Evolutionary conservation across 495 filamentous ascomycete species (phyloP), one percentile per base, ranked within the genome.

Genomic region (Daldinia caldariorum): DNA sequence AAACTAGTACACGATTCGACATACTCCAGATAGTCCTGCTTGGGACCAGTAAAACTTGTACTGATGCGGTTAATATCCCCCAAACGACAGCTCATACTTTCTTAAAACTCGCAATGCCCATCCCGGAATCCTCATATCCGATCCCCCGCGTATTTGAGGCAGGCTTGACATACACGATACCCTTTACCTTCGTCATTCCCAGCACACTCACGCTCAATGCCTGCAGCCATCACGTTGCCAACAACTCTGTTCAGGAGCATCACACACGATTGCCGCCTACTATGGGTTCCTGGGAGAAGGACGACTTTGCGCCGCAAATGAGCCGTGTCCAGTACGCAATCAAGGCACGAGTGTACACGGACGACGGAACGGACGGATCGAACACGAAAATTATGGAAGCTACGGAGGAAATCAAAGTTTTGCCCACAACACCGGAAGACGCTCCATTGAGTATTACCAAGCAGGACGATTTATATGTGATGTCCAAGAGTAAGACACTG

Each of bases 181-280:
- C 93, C 1, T 99, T 97, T 80, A 89, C 88, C 65, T 99, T 99
- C 73, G 90, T 92, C 39, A 87, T 98, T 12, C 95, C 96, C 0
- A 84, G 87, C 32, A 87, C 88, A 10, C 83, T 97, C 43, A 84
- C 89, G 31, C 83, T 85, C 8, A 79, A 80, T 45, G 80, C 83
- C 14, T 88, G 86, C 75, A 81, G 76, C 64, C 85, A 87, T 66
- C 22, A 59, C 6, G 72, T 75, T 7, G 56, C 77, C 18, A 87
- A 88, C 58, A 76, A 83, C 7, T 84, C 89, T 32, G 81, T 97
- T 43, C 84, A 87, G 61, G 84, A 87, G 32, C 88, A 89, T 2
- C 95, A 99, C 80, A 82, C 93, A 3, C 83, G 88, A 56, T 84
- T 97, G 0, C 95, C 94, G 0, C 94, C 95, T 2, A 92, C 87